Percentiles rank a stretch among this genome's conserved stretches.
Conservation (phyloP, 305 asterid species). For the Caryopteris hybrid region DNA sequence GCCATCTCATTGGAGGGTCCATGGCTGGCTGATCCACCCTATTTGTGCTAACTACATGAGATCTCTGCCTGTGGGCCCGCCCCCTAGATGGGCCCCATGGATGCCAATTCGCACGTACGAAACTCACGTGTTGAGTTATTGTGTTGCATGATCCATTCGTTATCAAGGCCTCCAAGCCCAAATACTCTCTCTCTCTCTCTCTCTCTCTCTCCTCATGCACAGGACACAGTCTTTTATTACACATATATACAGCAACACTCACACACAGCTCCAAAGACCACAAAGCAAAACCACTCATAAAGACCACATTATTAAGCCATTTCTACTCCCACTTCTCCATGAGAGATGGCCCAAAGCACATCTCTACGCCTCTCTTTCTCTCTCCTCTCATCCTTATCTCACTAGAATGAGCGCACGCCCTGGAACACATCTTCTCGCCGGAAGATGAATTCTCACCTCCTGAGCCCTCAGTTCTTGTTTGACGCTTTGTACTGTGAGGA, state of each 20-base stretch:
- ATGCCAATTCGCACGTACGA: conserved; percentile 22
- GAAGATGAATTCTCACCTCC: too few species aligned
- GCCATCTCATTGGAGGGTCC: conserved; percentile 17
- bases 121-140: conserved; percentile 29
- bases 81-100: background rate
- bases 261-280: conserved; percentile 7
- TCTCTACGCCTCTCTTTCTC: conserved; percentile 25
- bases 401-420: conserved; percentile 27
- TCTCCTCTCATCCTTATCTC: conserved; percentile 18
- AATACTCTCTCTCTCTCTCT: background rate
- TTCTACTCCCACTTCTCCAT: conserved; percentile 10
- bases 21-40: conserved; percentile 5
- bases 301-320: conserved; percentile 16
- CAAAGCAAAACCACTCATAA: conserved; percentile 16
- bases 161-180: conserved; percentile 7
- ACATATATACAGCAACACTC: background rate
- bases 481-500: conserved; percentile 32
- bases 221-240: conserved; percentile 1
- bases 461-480: conserved; percentile 13
- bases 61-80: conserved; percentile 21
- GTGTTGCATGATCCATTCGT: conserved; percentile 17
- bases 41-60: conserved; percentile 12
- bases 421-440: too few species aligned
- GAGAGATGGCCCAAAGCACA: conserved; percentile 35
- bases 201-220: too few species aligned